A percentile compares a stretch with the other conserved stretches of the same genome.
phyloP scores from a whole-genome alignment of 495 filamentous ascomycete species.

The Hyaloscypha hepaticicola region DNA sequence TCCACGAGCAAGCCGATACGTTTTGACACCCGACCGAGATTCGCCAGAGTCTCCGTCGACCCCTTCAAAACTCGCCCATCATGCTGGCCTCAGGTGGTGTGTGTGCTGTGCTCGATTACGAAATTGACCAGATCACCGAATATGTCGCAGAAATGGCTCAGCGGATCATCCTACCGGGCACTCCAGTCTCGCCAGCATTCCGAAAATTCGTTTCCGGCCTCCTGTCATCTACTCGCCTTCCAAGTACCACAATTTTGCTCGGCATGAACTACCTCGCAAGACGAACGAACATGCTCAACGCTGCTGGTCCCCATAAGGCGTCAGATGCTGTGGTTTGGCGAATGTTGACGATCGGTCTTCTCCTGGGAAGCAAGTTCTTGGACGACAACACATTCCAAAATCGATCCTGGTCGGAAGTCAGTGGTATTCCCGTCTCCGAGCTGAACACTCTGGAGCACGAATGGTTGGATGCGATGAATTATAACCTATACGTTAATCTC shows the following conservation, averaged over 20 bases:
- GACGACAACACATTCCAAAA: slow-evolving; percentile 99
- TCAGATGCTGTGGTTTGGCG: slow-evolving; percentile 76
- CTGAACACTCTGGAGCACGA: slow-evolving; percentile 89
- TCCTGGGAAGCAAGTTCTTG: slow-evolving; percentile 96
- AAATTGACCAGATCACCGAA: slow-evolving; percentile 97
- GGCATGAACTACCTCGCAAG: slow-evolving; percentile 87
- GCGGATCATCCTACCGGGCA: slow-evolving; percentile 72
- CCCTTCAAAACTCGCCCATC: slow-evolving; percentile 19
- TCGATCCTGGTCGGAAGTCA: slow-evolving; percentile 97
- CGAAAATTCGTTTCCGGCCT: slow-evolving; percentile 95
- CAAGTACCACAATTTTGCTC: slow-evolving; percentile 91
- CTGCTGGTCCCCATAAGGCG: slow-evolving; percentile 49
- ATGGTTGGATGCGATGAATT: slow-evolving; percentile 83
- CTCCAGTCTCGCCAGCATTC: slow-evolving; percentile 69
- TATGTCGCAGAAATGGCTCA: slow-evolving; percentile 94
- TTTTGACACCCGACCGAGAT: slow-evolving; percentile 29
- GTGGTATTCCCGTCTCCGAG: slow-evolving; percentile 82
- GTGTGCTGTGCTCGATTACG: slow-evolving; percentile 94
- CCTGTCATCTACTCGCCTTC: slow-evolving; percentile 88
- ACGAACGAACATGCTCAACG: slow-evolving; percentile 73
- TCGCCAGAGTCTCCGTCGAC: slow-evolving; percentile 30
- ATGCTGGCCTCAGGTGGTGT: slow-evolving; percentile 67
- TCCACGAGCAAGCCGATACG: slow-evolving; percentile 18
- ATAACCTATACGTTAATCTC: slow-evolving; percentile 86
- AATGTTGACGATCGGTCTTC: slow-evolving; percentile 82